A percentile compares a stretch with the other conserved stretches of the same genome.
Evolutionary conservation across 1,284 basidiomycete genomes (phyloP).

Genomic region (Caloboletus inedulis): DNA sequence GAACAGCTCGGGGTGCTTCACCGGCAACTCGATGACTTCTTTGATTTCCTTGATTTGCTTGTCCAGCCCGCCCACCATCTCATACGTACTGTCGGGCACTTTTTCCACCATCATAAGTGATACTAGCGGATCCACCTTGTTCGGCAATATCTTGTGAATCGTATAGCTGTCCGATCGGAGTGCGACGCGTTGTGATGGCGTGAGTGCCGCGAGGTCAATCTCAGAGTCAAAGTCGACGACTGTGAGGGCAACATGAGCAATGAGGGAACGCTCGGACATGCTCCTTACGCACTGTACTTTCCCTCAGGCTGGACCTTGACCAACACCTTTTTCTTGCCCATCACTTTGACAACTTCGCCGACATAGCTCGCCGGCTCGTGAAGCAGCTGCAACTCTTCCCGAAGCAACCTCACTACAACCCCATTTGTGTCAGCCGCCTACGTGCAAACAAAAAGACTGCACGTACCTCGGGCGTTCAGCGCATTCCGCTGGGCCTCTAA

Average conservation of each 20-base stretch:
- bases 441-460: neutral
- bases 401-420: constrained; percentile 69
- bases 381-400: constrained; percentile 92
- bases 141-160: constrained; percentile 91
- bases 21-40: constrained; percentile 97
- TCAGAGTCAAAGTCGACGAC: constrained; percentile 94
- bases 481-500: constrained; percentile 97
- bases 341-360: constrained; percentile 96
- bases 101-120: constrained; percentile 99
- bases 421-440: neutral
- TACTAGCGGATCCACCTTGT: constrained; percentile 94
- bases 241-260: constrained; percentile 31
- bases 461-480: constrained; percentile 87
- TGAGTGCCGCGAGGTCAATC: constrained; percentile 80
- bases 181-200: constrained; percentile 88
- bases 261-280: neutral
- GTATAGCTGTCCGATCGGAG: constrained; percentile 96
- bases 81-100: constrained; percentile 97
- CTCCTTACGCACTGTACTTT: constrained; percentile 79
- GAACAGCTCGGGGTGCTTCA: constrained; percentile 98
- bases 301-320: constrained; percentile 99
- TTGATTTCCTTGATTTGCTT: constrained; percentile 99
- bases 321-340: constrained; percentile 98
- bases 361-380: constrained; percentile 98
- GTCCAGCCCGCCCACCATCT: constrained; percentile 99